A percentile compares a stretch with the other conserved stretches of the same genome.
Conservation (phyloP, 164 flowering plant species). For the Nelumbo lutea region DNA sequence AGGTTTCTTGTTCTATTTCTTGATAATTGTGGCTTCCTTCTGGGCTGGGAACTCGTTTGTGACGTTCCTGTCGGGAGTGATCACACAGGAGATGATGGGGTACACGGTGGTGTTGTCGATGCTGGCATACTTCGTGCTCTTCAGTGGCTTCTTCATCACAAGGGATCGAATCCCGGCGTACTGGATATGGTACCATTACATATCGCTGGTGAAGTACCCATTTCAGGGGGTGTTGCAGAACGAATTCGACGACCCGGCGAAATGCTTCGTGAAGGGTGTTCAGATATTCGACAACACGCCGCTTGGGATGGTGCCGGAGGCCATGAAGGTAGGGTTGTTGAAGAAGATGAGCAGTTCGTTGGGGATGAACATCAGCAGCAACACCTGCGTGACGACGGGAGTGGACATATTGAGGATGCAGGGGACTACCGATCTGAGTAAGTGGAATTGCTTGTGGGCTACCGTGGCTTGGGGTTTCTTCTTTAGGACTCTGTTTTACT, state of each 20-base stretch:
- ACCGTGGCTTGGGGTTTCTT: constrained; percentile 73
- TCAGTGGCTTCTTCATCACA: constrained; percentile 86
- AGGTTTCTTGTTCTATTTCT: constrained; percentile 69
- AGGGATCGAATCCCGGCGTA: constrained; percentile 70
- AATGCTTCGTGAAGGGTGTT: constrained; percentile 65
- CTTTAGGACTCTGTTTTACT: constrained; percentile 65
- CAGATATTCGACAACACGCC: constrained; percentile 89
- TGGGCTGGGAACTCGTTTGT: constrained; percentile 97
- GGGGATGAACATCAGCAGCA: constrained; percentile 41
- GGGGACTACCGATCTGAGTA: constrained; percentile 56
- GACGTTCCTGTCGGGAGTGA: constrained; percentile 81
- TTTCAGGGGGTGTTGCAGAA: constrained; percentile 70
- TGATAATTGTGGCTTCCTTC: constrained; percentile 56
- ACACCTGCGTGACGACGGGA: constrained; percentile 63
- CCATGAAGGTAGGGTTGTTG: constrained; percentile 47
- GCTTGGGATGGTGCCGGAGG: constrained; percentile 38
- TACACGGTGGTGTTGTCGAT: constrained; percentile 75
- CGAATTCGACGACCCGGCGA: constrained; percentile 52
- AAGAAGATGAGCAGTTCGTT: constrained; percentile 41
- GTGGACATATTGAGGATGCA: constrained; percentile 47
- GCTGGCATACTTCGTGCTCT: constrained; percentile 78
- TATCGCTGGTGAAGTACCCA: constrained; percentile 82
- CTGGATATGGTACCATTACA: constrained; percentile 96
- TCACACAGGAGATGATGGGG: constrained; percentile 78
- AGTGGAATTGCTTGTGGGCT: constrained; percentile 73